Percentiles rank a stretch among this genome's conserved stretches.
Evolutionary conservation across 805 yeast genomes (phyloP).

Genomic region (Alloascoidea hylecoeti): DNA sequence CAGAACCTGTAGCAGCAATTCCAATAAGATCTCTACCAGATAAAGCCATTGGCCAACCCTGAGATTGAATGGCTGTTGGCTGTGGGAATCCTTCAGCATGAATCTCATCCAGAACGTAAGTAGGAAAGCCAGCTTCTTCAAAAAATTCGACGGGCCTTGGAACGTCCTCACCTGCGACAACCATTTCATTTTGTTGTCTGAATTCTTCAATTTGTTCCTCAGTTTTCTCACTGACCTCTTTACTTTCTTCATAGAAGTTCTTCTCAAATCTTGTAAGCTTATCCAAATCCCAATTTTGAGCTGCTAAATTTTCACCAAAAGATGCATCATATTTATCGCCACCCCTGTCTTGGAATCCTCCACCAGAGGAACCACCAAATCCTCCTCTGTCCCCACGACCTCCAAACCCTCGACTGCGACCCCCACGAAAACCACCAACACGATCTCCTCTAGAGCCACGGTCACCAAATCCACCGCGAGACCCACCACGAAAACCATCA

Average conservation of each 20-base stretch:
- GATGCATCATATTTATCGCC: constrained; percentile 25
- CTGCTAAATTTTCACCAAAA: constrained; percentile 40
- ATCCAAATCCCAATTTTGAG: constrained; percentile 73
- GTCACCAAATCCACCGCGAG: constrained; percentile 25
- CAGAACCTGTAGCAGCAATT: constrained; percentile 97
- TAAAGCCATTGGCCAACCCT: constrained; percentile 99
- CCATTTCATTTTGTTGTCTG: constrained; percentile 81
- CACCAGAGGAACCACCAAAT: constrained; percentile 16
- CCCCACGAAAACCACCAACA: constrained; percentile 20
- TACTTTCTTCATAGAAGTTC: constrained; percentile 85
- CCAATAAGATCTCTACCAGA: constrained; percentile 99
- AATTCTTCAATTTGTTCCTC: constrained; percentile 60
- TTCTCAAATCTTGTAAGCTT: constrained; percentile 83
- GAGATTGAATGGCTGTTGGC: constrained; percentile 97
- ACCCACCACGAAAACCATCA: constrained; percentile 17
- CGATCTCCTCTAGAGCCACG: constrained; percentile 20
- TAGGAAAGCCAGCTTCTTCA: constrained; percentile 98
- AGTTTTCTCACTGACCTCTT: constrained; percentile 59
- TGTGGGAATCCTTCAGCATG: constrained; percentile 82
- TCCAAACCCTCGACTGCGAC: constrained; percentile 20
- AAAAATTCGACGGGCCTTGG: constrained; percentile 89
- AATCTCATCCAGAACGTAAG: constrained; percentile 80
- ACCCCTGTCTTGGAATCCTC: constrained; percentile 16
- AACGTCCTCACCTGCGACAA: constrained; percentile 65
- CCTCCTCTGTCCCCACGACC: constrained; percentile 19